Base-by-base conservation (phyloP, 2,329 filamentous ascomycete species). In the Pyricularia grisea region DNA sequence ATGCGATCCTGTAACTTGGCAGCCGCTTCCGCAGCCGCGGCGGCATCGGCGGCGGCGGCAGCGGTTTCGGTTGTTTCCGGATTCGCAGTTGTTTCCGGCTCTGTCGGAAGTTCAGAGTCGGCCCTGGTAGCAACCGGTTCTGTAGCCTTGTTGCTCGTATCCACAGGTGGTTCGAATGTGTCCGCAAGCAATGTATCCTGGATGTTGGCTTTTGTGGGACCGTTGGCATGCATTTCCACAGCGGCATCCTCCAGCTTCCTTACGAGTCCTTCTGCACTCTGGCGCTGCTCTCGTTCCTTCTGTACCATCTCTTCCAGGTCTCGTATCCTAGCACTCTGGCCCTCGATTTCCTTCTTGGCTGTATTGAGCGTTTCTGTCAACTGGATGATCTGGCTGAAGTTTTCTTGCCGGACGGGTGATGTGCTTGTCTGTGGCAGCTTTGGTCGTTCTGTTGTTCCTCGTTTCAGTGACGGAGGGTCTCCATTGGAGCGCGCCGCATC, bases 341-440 rank as follows among this genome's bases (percentile, higher is more conserved):
- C 86, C 74, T 96, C 93, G 61, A 97, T 88, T 76, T 97, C 94
- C 73, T 90, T 91, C 80, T 92, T 96, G 11, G 94, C 92, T 70
- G 87, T 88, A 68, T 90, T 92, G 63, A 99, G 82, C 25, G 92
- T 92, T 74, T 97, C 93, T 7, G 93, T 92, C 17, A 99, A 83
- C 23, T 92, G 89, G 5, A 94, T 81, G 68, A 97, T 92, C 75
- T 97, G 93, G 74, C 89, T 90, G 74, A 83, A 74, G 70, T 81
- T 87, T 71, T 88, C 85, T 68, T 83, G 84, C 12, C 88, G 85
- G 50, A 87, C 81, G 0, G 88, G 88, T 0, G 88, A 91, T 3
- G 81, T 78, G 36, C 81, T 78, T 0, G 84, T 81, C n/a, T 61
- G 58, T 23, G 58, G 58, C 12, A 61, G 58, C 76, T 90, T 92